Evolutionary conservation across 345 rosid species (phyloP).

Genomic region (Eutrema heterophyllum): DNA sequence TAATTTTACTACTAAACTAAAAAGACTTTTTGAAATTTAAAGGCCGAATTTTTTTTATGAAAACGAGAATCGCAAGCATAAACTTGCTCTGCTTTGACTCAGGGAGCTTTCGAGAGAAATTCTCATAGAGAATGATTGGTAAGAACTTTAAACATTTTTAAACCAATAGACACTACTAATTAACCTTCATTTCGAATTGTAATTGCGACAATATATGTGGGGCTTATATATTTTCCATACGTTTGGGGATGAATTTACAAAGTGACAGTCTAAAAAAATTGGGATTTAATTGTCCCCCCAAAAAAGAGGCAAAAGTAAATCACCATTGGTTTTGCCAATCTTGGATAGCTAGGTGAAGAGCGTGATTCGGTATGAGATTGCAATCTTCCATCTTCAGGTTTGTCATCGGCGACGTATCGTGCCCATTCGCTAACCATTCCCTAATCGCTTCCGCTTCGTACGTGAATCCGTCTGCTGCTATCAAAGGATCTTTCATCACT

Average conservation of each 20-base stretch:
- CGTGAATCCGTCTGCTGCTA: slow-evolving; percentile 90
- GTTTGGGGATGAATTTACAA: slow-evolving; percentile 21
- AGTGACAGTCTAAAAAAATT: slow-evolving; percentile 10
- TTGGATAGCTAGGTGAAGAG: slow-evolving; percentile 75
- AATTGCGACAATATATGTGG: not conserved
- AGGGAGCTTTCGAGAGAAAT: no score
- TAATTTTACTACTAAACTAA: no score
- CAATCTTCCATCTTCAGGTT: slow-evolving; percentile 70
- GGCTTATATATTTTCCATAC: slow-evolving; percentile 4
- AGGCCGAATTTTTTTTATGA: no score
- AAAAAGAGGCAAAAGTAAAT: slow-evolving; percentile 12
- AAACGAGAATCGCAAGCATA: no score
- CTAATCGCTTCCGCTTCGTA: slow-evolving; percentile 82
- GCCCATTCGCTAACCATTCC: slow-evolving; percentile 84
- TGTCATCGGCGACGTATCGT: slow-evolving; percentile 89
- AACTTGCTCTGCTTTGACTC: no score
- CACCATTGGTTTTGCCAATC: slow-evolving; percentile 71
- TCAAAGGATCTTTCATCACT: slow-evolving; percentile 70
- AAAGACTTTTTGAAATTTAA: no score
- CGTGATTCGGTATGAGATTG: slow-evolving; percentile 70
- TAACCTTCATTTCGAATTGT: not conserved
- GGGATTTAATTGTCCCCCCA: not conserved
- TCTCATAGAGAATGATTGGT: not conserved
- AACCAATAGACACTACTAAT: not conserved
- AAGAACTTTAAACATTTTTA: not conserved